Evolutionary conservation across 2,329 filamentous ascomycete genomes (phyloP), one percentile per base, ranked within the genome.

Genomic region (Bertia moriformis): DNA sequence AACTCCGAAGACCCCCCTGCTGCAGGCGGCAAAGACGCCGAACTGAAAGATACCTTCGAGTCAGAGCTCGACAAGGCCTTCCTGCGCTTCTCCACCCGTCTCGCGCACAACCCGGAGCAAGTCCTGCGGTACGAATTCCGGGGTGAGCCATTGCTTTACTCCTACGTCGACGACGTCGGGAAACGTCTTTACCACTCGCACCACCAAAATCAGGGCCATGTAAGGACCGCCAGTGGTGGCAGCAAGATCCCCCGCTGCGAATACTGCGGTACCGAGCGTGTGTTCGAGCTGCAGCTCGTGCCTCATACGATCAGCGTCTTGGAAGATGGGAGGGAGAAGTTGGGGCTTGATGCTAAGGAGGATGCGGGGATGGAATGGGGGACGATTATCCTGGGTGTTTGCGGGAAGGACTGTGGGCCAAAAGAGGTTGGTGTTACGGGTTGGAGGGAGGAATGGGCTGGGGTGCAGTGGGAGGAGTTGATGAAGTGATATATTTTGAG

Each of bases 371-470:
- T 98, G 91, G 91, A 98, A 51, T 98, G 91, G 91, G 89, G 89
- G 0, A 96, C 87, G 1, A 71, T 98, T 5, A 75, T 98, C 42
- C 65, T 96, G 27, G 87, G 77, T 0, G 86, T 93, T 4, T 98
- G 91, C 56, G 74, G 71, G 46, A 73, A 62, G 52, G 85, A 96
- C 56, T 96, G 91, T 54, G 66, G 70, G 49, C 73, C 75, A 14
- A 57, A 57, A 4, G 57, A 59, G 12, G 63, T 69, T 24, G 82
- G 77, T 0, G 69, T 77, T 51, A 72, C 78, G 1, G 84, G 79
- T 1, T 96, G 93, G 59, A 51, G 87, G 14, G 91, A 96, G 64
- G 91, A 98, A 60, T 98, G 91, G 89, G 78, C 73, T n/a, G 91
- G 89, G 4, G 91, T 96, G 46, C 91, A 98, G 59, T 98, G 89